These are phyloP conservation scores for Rhodamnia argentea DNA, from an alignment of 345 rosid species.

Conservation along the genomic window DNA sequence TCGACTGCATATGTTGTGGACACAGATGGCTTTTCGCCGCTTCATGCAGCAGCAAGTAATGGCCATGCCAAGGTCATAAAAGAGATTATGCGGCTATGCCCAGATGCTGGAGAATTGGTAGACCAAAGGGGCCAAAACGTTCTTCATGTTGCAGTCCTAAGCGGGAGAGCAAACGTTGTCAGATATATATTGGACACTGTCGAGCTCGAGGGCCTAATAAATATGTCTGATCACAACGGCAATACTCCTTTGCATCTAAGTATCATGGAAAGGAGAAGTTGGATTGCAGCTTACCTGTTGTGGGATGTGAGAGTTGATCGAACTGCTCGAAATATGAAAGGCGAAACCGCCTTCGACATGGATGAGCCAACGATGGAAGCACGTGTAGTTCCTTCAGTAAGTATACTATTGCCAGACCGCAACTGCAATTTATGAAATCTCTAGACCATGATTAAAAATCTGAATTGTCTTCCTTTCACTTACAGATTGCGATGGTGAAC, in stretches of 20 bases:
- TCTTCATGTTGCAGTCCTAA: neutral
- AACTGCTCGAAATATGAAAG: neutral
- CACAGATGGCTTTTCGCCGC: neutral
- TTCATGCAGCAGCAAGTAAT: neutral
- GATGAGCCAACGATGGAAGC: neutral
- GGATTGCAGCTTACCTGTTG: neutral
- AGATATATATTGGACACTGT: neutral
- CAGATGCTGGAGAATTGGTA: neutral
- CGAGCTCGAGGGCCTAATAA: neutral
- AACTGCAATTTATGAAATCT: neutral
- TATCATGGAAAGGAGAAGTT: neutral
- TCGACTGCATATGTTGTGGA: neutral
- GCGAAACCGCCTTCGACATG: neutral
- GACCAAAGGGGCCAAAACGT: neutral
- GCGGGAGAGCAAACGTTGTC: neutral
- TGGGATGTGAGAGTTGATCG: neutral
- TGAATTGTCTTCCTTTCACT: too few species aligned
- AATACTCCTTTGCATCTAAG: constrained; percentile 1
- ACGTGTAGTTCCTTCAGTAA: neutral
- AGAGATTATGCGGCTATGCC: neutral
- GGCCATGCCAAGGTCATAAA: neutral
- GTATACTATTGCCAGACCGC: neutral
- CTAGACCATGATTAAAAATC: too few species aligned
- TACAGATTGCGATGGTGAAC: neutral
- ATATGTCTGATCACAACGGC: neutral